phyloP scores from a whole-genome alignment of 2,329 filamentous ascomycete genomes.

The Colletotrichum sp. region DNA sequence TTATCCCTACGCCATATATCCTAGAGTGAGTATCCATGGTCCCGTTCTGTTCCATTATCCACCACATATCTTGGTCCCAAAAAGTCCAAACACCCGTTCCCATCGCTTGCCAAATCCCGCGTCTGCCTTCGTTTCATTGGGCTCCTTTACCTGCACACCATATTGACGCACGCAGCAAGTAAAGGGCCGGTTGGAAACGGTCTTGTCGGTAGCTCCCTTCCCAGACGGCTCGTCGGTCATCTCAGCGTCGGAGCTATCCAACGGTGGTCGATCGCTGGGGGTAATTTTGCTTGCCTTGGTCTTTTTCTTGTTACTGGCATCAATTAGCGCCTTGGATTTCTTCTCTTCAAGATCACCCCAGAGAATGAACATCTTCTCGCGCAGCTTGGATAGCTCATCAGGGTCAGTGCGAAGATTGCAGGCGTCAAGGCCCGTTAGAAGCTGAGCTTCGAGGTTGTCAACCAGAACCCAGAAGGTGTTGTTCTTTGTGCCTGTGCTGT shows the following conservation, averaged over 20 bases:
- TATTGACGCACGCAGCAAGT: constrained; percentile 76
- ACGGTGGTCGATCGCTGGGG: constrained; percentile 34
- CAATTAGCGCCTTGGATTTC: constrained; percentile 49
- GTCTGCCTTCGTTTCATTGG: constrained; percentile 46
- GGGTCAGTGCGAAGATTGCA: constrained; percentile 60
- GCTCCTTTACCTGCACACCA: constrained; percentile 55
- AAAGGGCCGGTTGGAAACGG: constrained; percentile 64
- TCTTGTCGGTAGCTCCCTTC: background rate
- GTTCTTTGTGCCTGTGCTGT: constrained; percentile 21
- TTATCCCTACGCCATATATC: background rate
- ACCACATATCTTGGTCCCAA: constrained; percentile 63
- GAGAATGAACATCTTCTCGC: constrained; percentile 75
- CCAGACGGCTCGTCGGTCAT: background rate
- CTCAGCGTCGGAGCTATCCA: constrained; percentile 43
- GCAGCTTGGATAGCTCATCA: constrained; percentile 55
- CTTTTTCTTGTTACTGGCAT: constrained; percentile 28
- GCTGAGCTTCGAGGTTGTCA: constrained; percentile 58
- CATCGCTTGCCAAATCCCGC: constrained; percentile 56
- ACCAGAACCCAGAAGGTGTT: constrained; percentile 71
- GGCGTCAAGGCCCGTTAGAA: constrained; percentile 53
- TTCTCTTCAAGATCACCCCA: constrained; percentile 87
- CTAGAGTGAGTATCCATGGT: background rate
- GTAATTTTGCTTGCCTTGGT: background rate
- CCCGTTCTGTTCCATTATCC: background rate
- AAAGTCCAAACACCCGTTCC: constrained; percentile 68